Percentiles rank a stretch among this genome's conserved stretches.
These are phyloP conservation scores for Hypholoma sublateritium DNA, from an alignment of 768 basidiomycete genomes.

Conservation along the genomic window DNA sequence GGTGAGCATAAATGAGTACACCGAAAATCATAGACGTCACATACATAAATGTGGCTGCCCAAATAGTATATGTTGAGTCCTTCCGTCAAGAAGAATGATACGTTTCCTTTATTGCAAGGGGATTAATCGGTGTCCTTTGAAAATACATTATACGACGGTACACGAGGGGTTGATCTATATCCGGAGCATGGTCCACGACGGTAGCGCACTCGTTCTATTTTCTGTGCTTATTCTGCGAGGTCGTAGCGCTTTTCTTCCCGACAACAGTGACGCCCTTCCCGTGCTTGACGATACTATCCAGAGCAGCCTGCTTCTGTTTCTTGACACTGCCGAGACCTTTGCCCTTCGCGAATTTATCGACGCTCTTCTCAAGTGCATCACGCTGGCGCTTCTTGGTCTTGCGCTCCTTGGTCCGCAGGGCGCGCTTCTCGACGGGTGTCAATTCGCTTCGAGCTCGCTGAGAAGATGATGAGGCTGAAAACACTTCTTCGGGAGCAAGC, in stretches of 20 bases:
- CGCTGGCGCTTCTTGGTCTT: constrained; percentile 72
- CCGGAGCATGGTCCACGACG: not conserved
- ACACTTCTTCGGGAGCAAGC: constrained; percentile 93
- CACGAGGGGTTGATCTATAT: not conserved
- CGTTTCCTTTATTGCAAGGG: not conserved
- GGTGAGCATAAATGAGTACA: too few species aligned
- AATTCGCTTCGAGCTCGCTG: constrained; percentile 75
- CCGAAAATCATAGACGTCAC: too few species aligned
- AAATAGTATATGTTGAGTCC: too few species aligned
- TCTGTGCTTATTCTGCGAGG: constrained; percentile 35
- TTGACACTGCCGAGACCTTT: constrained; percentile 57
- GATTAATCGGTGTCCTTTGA: not conserved
- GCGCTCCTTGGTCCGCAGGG: constrained; percentile 63
- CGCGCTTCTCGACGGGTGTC: constrained; percentile 80
- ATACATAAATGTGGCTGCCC: too few species aligned
- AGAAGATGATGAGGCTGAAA: constrained; percentile 55
- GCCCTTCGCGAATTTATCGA: constrained; percentile 61
- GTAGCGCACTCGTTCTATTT: constrained; percentile 7
- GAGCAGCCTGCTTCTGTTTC: constrained; percentile 81
- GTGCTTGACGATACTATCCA: constrained; percentile 79
- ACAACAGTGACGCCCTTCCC: constrained; percentile 88
- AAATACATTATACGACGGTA: not conserved
- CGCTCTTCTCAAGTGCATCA: constrained; percentile 60
- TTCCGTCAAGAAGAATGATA: not conserved
- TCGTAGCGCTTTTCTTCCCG: constrained; percentile 58